Conservation (phyloP, 2,329 filamentous ascomycete genomes). For the Dothideomycetidae sp. region DNA sequence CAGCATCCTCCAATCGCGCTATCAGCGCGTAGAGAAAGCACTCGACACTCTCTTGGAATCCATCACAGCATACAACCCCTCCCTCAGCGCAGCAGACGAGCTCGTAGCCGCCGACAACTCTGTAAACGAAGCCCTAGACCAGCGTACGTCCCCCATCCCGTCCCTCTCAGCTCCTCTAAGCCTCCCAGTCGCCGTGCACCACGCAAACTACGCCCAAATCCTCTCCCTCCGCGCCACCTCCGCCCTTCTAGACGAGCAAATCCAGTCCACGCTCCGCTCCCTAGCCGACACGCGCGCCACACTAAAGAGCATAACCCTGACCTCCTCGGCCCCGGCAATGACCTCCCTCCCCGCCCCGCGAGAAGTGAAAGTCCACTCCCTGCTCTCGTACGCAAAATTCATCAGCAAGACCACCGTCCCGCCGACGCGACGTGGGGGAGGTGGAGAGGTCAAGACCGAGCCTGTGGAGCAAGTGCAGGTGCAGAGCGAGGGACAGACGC, state of each 20-base stretch:
- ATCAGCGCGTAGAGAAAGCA: conserved; percentile 32
- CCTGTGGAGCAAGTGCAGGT: conserved; percentile 18
- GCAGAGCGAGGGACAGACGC: conserved; percentile 4
- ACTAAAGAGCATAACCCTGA: conserved; percentile 49
- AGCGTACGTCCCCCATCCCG: conserved; percentile 34
- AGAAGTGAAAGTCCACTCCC: conserved; percentile 52
- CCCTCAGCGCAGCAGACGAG: conserved; percentile 50
- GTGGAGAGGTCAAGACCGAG: conserved; percentile 17
- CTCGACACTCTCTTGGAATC: conserved; percentile 61
- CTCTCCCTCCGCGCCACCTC: conserved; percentile 53
- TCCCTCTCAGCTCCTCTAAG: conserved; percentile 1
- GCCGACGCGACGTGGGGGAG: conserved; percentile 34
- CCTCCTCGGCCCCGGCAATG: conserved; percentile 29
- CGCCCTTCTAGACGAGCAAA: conserved; percentile 52
- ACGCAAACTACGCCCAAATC: conserved; percentile 58
- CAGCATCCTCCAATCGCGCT: conserved; percentile 28
- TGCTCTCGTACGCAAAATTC: conserved; percentile 62
- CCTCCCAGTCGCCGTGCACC: conserved; percentile 52
- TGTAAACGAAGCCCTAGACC: conserved; percentile 49
- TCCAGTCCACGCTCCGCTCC: conserved; percentile 54
- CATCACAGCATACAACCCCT: conserved; percentile 69
- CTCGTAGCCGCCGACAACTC: conserved; percentile 56
- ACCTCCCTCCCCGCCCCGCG: conserved; percentile 28
- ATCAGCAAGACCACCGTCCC: conserved; percentile 71
- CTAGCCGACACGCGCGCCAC: conserved; percentile 61